Evolutionary conservation across 2,329 filamentous ascomycete genomes (phyloP).

Genomic region (Trichophyton simii): DNA sequence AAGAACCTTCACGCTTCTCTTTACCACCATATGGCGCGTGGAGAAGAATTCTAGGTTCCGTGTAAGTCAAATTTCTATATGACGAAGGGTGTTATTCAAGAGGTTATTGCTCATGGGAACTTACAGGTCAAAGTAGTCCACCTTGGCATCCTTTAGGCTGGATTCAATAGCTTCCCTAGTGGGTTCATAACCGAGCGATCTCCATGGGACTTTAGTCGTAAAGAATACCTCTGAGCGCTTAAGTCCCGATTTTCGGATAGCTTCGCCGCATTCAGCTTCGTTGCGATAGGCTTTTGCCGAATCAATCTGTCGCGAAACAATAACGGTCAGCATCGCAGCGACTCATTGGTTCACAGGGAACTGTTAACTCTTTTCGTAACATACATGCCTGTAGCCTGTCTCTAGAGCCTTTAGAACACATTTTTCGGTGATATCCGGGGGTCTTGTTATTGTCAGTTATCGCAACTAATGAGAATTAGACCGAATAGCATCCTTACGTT

Average conservation of each 20-base stretch:
- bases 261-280: slow-evolving; percentile 42
- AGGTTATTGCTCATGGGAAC: background rate
- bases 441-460: slow-evolving; percentile 26
- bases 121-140: slow-evolving; percentile 57
- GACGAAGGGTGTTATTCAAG: background rate
- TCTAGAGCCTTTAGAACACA: slow-evolving; percentile 46
- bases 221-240: slow-evolving; percentile 48
- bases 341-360: background rate
- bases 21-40: slow-evolving; percentile 30
- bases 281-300: slow-evolving; percentile 47
- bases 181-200: slow-evolving; percentile 47
- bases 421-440: slow-evolving; percentile 44
- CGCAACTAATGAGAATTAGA: background rate
- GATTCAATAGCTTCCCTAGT: slow-evolving; percentile 52
- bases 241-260: slow-evolving; percentile 40
- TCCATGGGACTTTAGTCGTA: slow-evolving; percentile 47
- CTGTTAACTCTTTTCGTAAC: slow-evolving; percentile 6
- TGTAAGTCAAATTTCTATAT: background rate
- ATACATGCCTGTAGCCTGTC: slow-evolving; percentile 45
- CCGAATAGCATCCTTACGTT: slow-evolving; percentile 19
- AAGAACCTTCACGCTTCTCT: slow-evolving; percentile 27
- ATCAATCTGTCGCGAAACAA: slow-evolving; percentile 35
- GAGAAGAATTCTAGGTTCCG: slow-evolving; percentile 23
- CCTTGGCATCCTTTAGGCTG: slow-evolving; percentile 49
- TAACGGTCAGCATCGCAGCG: background rate